Percentiles rank a stretch among this genome's conserved stretches.
Evolutionary conservation across 2,329 filamentous ascomycete species (phyloP).

Genomic region (Aspergillus fischeri): DNA sequence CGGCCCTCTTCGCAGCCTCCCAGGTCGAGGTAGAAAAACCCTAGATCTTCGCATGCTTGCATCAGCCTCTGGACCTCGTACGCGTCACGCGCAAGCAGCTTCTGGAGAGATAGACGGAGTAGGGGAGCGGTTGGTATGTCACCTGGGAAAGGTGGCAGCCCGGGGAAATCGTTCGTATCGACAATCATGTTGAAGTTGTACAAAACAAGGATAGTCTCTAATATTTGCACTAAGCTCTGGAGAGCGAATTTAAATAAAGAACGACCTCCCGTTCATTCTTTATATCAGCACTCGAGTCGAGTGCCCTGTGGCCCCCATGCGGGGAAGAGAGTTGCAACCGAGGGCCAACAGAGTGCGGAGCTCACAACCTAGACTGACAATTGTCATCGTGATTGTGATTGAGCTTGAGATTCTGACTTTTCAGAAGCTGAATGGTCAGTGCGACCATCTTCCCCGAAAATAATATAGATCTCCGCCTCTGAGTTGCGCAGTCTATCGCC

Average conservation of each 20-base stretch:
- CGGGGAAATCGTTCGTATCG: constrained; percentile 18
- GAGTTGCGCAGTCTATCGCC: not conserved
- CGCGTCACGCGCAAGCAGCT: constrained; percentile 34
- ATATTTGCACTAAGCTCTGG: not conserved
- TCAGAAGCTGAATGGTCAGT: not conserved
- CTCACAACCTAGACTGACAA: not conserved
- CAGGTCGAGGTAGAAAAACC: constrained; percentile 57
- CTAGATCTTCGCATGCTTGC: constrained; percentile 44
- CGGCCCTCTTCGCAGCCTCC: constrained; percentile 34
- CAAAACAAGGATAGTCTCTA: not conserved
- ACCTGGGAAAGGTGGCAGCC: constrained; percentile 39
- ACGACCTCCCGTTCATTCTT: not conserved
- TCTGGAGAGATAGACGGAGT: constrained; percentile 38
- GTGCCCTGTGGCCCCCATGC: not conserved
- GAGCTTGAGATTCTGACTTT: not conserved
- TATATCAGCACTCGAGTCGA: not conserved
- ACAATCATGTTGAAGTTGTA: not conserved
- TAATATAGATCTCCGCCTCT: not conserved
- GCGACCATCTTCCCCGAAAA: not conserved
- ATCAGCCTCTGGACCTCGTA: constrained; percentile 35
- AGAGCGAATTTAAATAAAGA: not conserved
- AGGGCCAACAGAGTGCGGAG: constrained; percentile 6
- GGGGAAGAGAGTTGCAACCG: not conserved
- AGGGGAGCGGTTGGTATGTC: constrained; percentile 43
- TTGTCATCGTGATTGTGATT: not conserved